Percentiles rank a stretch among this genome's conserved stretches.
Evolutionary conservation across 2,329 filamentous ascomycete species (phyloP).

Genomic region (Apiospora pterosperma): DNA sequence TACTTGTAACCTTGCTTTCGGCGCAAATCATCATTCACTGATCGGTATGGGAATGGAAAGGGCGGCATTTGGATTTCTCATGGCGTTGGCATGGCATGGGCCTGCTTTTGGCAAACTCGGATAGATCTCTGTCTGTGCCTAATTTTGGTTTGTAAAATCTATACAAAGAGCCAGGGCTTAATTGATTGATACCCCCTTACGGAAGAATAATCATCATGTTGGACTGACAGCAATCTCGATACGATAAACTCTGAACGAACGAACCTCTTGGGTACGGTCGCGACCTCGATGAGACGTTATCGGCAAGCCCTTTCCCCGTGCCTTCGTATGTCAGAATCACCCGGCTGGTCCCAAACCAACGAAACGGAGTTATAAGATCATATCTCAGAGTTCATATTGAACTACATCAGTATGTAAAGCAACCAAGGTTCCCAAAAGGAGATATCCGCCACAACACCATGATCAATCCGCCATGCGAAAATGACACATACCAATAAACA

Average conservation of each 20-base stretch:
- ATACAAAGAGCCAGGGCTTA: not conserved
- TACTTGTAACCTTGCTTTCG: not conserved
- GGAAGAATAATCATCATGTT: not conserved
- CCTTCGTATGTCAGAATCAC: not conserved
- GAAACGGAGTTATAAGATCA: not conserved
- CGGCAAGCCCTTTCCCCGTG: not conserved
- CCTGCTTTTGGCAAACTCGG: not conserved
- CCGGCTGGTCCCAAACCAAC: not conserved
- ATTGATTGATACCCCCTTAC: not conserved
- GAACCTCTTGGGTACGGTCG: not conserved
- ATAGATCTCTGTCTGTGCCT: not conserved
- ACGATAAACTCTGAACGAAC: not conserved
- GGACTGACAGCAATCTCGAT: too few species aligned
- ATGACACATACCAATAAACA: not conserved
- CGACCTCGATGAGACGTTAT: not conserved
- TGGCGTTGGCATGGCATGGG: not conserved
- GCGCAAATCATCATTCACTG: not conserved
- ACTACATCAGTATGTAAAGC: not conserved
- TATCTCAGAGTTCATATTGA: slow-evolving; percentile 1
- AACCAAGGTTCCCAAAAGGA: not conserved
- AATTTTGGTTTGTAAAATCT: not conserved
- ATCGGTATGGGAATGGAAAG: not conserved
- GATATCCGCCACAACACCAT: not conserved
- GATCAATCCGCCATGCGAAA: not conserved
- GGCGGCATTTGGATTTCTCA: slow-evolving; percentile 7